Percentiles rank a stretch among this genome's conserved stretches.
Evolutionary conservation across 805 yeast species (phyloP).

Genomic region (Cyberlindnera mississippiensis): DNA sequence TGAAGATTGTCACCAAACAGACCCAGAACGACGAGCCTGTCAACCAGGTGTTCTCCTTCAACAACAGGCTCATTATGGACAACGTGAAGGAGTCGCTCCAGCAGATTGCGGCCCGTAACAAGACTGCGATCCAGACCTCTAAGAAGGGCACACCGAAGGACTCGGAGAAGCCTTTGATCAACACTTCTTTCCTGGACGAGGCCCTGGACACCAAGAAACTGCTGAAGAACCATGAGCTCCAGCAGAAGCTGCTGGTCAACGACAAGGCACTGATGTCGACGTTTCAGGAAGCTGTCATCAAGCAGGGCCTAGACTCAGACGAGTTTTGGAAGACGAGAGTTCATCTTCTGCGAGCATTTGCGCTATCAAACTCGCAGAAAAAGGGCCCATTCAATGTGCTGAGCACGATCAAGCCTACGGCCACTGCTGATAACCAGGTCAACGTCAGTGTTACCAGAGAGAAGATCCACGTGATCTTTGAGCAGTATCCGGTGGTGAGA

Average conservation of each 20-base stretch:
- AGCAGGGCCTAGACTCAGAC: slow-evolving; percentile 66
- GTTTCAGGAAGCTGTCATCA: slow-evolving; percentile 85
- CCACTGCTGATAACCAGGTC: slow-evolving; percentile 88
- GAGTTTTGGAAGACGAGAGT: slow-evolving; percentile 87
- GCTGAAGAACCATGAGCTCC: slow-evolving; percentile 68
- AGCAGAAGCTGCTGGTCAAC: slow-evolving; percentile 69
- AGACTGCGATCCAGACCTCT: slow-evolving; percentile 31
- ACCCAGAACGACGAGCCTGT: slow-evolving; percentile 30
- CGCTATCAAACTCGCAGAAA: slow-evolving; percentile 78
- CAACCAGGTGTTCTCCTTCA: slow-evolving; percentile 53
- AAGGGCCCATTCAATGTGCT: slow-evolving; percentile 92
- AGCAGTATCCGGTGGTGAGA: slow-evolving; percentile 87
- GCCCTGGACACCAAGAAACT: slow-evolving; percentile 55
- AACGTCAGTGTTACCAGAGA: slow-evolving; percentile 91
- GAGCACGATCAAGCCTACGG: slow-evolving; percentile 90
- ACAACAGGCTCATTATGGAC: slow-evolving; percentile 72
- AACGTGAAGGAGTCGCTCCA: slow-evolving; percentile 63
- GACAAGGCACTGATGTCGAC: slow-evolving; percentile 66
- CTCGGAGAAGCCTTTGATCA: slow-evolving; percentile 30
- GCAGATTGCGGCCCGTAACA: slow-evolving; percentile 62
- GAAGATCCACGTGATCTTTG: slow-evolving; percentile 83
- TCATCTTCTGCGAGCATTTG: slow-evolving; percentile 77
- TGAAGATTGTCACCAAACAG: slow-evolving; percentile 49
- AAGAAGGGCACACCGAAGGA: slow-evolving; percentile 19
- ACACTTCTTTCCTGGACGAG: slow-evolving; percentile 37